Conservation (phyloP, 768 basidiomycete genomes). For the Mycena capillaripes region DNA sequence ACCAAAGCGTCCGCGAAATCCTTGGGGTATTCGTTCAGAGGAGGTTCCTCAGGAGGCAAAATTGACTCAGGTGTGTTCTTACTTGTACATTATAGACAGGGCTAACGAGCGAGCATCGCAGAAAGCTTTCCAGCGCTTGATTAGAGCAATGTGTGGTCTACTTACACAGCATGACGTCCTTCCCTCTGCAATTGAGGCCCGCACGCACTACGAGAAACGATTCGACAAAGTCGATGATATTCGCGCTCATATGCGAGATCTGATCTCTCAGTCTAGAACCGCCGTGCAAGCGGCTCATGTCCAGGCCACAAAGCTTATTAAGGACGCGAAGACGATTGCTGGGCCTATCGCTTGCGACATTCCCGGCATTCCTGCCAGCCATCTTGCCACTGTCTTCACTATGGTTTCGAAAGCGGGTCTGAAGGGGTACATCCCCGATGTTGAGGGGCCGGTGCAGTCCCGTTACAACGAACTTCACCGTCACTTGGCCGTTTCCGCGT, state of each 20-base stretch:
- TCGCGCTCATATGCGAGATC: background rate
- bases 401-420: constrained; percentile 12
- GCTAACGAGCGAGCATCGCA: constrained; percentile 6
- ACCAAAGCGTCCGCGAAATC: no score
- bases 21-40: background rate
- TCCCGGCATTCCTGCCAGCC: constrained; percentile 2
- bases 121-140: constrained; percentile 17
- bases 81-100: background rate
- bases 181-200: constrained; percentile 5
- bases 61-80: constrained; percentile 5
- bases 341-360: constrained; percentile 22
- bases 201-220: constrained; percentile 11
- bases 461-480: constrained; percentile 22
- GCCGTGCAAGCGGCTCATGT: background rate
- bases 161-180: background rate
- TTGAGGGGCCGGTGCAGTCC: constrained; percentile 19
- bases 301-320: constrained; percentile 1
- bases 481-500: background rate
- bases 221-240: background rate
- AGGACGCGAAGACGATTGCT: constrained; percentile 5
- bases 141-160: constrained; percentile 1
- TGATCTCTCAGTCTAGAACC: background rate
- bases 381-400: constrained; percentile 21
- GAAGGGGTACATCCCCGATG: constrained; percentile 9
- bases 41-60: constrained; percentile 10